Evolutionary conservation across 345 rosid genomes (phyloP).

Genomic region (Microthlaspi erraticum): DNA sequence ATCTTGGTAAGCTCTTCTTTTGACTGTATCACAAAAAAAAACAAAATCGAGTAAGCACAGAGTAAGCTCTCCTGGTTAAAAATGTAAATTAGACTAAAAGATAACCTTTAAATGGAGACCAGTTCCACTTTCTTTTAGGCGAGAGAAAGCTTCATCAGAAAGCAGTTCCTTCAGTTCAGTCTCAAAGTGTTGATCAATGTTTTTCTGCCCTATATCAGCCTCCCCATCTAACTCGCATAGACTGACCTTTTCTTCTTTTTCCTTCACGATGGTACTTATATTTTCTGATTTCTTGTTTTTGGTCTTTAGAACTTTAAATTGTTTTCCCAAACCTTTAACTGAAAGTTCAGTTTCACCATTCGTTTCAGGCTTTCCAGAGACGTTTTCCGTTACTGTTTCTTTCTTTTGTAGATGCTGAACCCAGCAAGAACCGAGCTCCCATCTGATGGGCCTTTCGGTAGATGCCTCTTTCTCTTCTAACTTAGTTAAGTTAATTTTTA

Average conservation of each 20-base stretch:
- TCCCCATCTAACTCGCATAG: slow-evolving; percentile 17
- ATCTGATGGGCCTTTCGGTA: slow-evolving; percentile 66
- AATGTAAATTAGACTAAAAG: slow-evolving; percentile 23
- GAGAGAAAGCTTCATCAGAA: slow-evolving; percentile 76
- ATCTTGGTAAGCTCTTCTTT: slow-evolving; percentile 82
- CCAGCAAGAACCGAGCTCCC: slow-evolving; percentile 98
- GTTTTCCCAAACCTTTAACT: slow-evolving; percentile 94
- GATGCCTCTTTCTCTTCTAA: slow-evolving; percentile 57
- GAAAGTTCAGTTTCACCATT: slow-evolving; percentile 71
- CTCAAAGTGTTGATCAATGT: slow-evolving; percentile 52
- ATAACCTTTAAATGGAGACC: slow-evolving; percentile 91
- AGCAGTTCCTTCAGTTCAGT: slow-evolving; percentile 72
- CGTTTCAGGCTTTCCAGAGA: slow-evolving; percentile 59
- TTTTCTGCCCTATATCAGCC: slow-evolving; percentile 30
- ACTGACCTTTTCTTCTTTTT: slow-evolving; percentile 27
- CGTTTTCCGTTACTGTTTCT: slow-evolving; percentile 61
- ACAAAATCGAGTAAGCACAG: slow-evolving; percentile 15
- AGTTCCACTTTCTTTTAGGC: slow-evolving; percentile 82
- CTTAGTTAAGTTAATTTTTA: slow-evolving; percentile 66
- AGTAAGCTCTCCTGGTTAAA: not conserved
- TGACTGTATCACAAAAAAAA: slow-evolving; percentile 51
- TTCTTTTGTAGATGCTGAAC: slow-evolving; percentile 91
- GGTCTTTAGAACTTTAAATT: slow-evolving; percentile 78
- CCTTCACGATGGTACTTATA: slow-evolving; percentile 18
- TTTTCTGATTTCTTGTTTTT: slow-evolving; percentile 61